Percentiles rank a stretch among this genome's conserved stretches.
These are phyloP conservation scores for Knoxia roxburghii DNA, from an alignment of 257 asterid genomes.

Conservation along the genomic window DNA sequence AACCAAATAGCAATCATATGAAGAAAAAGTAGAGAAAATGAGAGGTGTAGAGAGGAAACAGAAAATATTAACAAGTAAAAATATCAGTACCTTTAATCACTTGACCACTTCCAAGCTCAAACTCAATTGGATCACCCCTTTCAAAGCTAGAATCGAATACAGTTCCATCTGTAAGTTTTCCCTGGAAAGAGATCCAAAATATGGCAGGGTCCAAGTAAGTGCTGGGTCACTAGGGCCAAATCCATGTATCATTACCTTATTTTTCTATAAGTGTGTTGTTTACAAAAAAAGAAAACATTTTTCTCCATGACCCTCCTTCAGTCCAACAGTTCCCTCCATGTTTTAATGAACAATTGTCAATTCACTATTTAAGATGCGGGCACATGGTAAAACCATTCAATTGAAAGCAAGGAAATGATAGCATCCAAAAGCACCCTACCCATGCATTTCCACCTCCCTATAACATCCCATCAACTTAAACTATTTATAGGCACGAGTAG, in stretches of 20 bases:
- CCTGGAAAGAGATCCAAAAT: constrained; percentile 41
- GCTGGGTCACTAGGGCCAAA: too few relatives aligned
- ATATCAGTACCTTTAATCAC: constrained; percentile 69
- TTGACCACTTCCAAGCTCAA: constrained; percentile 89
- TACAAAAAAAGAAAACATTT: neutral
- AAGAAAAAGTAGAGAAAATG: neutral
- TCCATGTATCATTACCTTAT: too few relatives aligned
- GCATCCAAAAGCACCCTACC: neutral
- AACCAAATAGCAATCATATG: neutral
- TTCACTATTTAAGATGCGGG: neutral
- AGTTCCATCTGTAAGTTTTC: constrained; percentile 94
- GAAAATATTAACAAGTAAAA: neutral
- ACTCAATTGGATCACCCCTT: constrained; percentile 91
- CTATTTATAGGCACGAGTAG: neutral
- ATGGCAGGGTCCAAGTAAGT: neutral
- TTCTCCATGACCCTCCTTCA: neutral
- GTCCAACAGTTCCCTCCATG: neutral
- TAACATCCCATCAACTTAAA: neutral
- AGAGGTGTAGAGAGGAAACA: neutral
- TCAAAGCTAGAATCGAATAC: constrained; percentile 95
- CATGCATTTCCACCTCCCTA: neutral
- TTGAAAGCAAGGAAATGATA: neutral
- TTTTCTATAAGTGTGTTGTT: too few relatives aligned
- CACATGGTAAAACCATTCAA: neutral
- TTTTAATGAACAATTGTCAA: neutral